Conservation (phyloP, 2,329 filamentous ascomycete genomes). For the Coniochaeta pulveracea region DNA sequence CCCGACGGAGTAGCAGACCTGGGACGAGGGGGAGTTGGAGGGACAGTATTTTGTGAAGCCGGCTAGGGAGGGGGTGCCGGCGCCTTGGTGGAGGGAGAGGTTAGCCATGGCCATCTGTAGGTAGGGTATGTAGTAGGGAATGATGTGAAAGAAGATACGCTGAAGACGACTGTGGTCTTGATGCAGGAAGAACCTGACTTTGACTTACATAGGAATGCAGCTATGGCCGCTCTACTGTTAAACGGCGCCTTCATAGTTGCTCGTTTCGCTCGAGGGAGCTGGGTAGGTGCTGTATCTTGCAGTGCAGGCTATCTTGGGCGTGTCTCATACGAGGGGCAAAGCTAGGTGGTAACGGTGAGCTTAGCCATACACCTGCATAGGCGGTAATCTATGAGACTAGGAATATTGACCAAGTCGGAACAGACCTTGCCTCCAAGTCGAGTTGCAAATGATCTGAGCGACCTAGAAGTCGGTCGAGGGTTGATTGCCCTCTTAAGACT, state of each 20-base stretch:
- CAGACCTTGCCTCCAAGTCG: too few relatives aligned
- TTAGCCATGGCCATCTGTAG: slow-evolving; percentile 6
- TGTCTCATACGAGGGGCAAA: too few relatives aligned
- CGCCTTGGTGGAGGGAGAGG: slow-evolving; percentile 6
- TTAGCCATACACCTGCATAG: too few relatives aligned
- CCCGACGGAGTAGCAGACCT: slow-evolving; percentile 44
- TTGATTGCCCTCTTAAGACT: too few relatives aligned
- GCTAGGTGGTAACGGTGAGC: too few relatives aligned
- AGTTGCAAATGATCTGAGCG: too few relatives aligned
- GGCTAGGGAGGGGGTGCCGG: slow-evolving; percentile 14
- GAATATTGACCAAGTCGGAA: too few relatives aligned
- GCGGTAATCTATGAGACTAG: too few relatives aligned
- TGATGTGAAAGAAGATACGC: not conserved
- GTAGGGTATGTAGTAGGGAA: not conserved
- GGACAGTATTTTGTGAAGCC: slow-evolving; percentile 27
- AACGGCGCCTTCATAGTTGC: slow-evolving; percentile 3
- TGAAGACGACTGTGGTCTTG: not conserved
- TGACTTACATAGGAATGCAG: slow-evolving; percentile 10
- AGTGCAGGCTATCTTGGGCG: too few relatives aligned
- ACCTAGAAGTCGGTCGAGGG: too few relatives aligned
- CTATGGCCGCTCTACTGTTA: slow-evolving; percentile 6
- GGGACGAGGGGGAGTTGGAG: slow-evolving; percentile 15
- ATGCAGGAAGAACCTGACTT: not conserved
- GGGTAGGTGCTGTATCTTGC: too few relatives aligned
- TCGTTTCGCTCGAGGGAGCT: too few relatives aligned